Evolutionary conservation across 1,284 basidiomycete genomes (phyloP), one percentile per base, ranked within the genome.

Genomic region (Pseudozyma sp.): DNA sequence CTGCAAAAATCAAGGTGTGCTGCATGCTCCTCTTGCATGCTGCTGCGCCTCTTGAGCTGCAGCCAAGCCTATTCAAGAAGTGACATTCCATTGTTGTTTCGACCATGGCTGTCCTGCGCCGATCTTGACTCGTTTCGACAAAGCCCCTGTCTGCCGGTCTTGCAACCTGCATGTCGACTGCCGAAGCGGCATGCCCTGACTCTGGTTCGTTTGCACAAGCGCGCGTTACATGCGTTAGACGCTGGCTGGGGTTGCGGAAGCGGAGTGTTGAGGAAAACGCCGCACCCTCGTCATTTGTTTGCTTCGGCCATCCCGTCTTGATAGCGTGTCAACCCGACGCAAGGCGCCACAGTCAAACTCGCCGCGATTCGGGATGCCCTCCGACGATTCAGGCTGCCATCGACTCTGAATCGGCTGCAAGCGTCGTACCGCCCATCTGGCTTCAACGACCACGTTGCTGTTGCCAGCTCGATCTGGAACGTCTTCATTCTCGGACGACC

Each of bases 221-320:
- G 39, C 11, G 29, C 16, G 39, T 52, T n/a, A 13, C n/a, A 19
- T 31, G 16, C 51, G 29, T 24, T 19, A n/a, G 40, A 42, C n/a
- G 40, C 11, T 16, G 10, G 40, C 7, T 7, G 11, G 40, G 16
- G 40, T n/a, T 13, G 24, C 24, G 4, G 24, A 24, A 24, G 24
- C 24, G 24, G 24, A 24, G 24, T 24, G 24, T 24, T 24, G 24
- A 33, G 34, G 48, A 11, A 33, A 33, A 52, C n/a, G 49, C 49
- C 49, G 35, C 8, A 44, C 17, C 19, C 43, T 44, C 19, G 7
- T 16, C 10, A 30, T 34, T 52, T 52, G 39, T 42, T 52, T 52
- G 50, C 50, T 53, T 53, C 40, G 14, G 40, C 30, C 40, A 19
- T 19, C 17, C 51, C 51, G 35, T 44, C 42, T 8, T 44, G n/a